These are phyloP conservation scores for Canariomyces notabilis DNA, from an alignment of 2,329 filamentous ascomycete genomes.

Conservation along the genomic window DNA sequence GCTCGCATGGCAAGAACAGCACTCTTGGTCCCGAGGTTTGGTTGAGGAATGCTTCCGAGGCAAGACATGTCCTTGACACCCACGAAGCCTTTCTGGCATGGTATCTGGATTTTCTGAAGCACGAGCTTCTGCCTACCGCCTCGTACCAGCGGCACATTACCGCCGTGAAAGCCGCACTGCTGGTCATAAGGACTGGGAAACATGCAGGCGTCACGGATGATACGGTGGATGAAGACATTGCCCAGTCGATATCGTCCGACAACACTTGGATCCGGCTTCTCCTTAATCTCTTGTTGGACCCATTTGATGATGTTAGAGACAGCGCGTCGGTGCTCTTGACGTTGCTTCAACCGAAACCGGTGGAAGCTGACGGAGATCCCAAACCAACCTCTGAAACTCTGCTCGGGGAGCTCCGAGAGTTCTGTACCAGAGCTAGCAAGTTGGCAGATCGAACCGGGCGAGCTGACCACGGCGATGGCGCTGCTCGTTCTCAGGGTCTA, in stretches of 20 bases:
- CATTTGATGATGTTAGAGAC: slow-evolving; percentile 85
- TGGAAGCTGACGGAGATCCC: slow-evolving; percentile 14
- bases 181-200: slow-evolving; percentile 65
- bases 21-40: slow-evolving; percentile 18
- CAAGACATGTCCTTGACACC: slow-evolving; percentile 36
- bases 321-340: slow-evolving; percentile 48
- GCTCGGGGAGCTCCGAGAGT: slow-evolving; percentile 37
- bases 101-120: slow-evolving; percentile 67
- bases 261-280: slow-evolving; percentile 56
- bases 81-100: slow-evolving; percentile 65
- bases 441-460: slow-evolving; percentile 67
- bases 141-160: slow-evolving; percentile 89
- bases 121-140: slow-evolving; percentile 71
- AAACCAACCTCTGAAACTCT: slow-evolving; percentile 16
- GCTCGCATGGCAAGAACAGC: slow-evolving; percentile 19
- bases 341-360: slow-evolving; percentile 38
- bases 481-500: slow-evolving; percentile 70
- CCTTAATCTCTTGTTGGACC: slow-evolving; percentile 76
- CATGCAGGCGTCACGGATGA: slow-evolving; percentile 34
- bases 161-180: slow-evolving; percentile 63
- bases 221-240: slow-evolving; percentile 24
- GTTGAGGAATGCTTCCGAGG: slow-evolving; percentile 18
- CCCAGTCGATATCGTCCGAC: slow-evolving; percentile 34
- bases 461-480: slow-evolving; percentile 88
- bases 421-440: slow-evolving; percentile 49